Conservation (phyloP, 116 monocot species). For the Phalaenopsis hybrid region DNA sequence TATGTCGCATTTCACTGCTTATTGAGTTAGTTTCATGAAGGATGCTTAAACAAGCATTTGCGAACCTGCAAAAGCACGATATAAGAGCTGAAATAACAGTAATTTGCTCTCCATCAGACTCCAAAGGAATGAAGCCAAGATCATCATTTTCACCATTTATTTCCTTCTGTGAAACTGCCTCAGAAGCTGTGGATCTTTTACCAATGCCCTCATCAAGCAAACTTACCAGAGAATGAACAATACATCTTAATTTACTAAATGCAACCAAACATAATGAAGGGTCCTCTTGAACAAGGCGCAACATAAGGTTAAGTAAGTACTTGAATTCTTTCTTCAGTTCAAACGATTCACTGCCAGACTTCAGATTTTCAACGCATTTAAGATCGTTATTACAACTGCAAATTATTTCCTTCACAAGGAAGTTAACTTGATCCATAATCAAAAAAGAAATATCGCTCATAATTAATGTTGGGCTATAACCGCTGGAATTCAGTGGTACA, state of each 20-base stretch:
- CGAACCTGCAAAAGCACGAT: conserved; percentile 32
- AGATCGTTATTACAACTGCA: conserved; percentile 9
- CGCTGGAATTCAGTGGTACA: conserved; percentile 9
- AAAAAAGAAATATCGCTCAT: conserved; percentile 19
- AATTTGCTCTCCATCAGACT: conserved; percentile 12
- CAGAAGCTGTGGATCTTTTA: neutral
- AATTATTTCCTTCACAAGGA: conserved; percentile 16
- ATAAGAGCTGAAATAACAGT: conserved; percentile 21
- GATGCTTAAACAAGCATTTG: conserved; percentile 35
- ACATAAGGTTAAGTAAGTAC: conserved; percentile 34
- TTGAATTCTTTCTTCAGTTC: conserved; percentile 32
- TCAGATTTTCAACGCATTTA: neutral
- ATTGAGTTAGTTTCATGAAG: conserved; percentile 28
- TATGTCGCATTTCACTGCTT: conserved; percentile 32
- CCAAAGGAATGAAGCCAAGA: neutral
- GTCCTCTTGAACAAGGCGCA: conserved; percentile 38
- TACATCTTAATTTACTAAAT: conserved; percentile 26
- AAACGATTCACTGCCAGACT: conserved; percentile 5
- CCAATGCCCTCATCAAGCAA: neutral
- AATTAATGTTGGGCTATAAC: conserved; percentile 19
- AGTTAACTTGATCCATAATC: conserved; percentile 32
- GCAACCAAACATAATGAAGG: conserved; percentile 34
- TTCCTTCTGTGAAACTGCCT: conserved; percentile 20
- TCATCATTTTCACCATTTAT: conserved; percentile 14
- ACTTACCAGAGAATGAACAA: conserved; percentile 27